phyloP scores from a whole-genome alignment of 2,329 filamentous ascomycete species.

The Fusarium pininemorale region DNA sequence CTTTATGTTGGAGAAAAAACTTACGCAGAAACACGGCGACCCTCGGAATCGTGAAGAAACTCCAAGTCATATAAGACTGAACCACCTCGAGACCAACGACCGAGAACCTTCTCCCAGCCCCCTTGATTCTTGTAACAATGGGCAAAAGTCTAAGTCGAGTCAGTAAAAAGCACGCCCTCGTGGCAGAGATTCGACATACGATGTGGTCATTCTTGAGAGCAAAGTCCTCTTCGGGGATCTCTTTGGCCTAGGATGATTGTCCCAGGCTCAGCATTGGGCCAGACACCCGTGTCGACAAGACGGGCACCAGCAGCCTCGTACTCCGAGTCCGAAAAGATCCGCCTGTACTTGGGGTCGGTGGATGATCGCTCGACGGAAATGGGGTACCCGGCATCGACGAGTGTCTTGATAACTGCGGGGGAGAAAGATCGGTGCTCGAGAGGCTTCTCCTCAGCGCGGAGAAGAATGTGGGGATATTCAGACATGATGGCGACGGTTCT shows the following conservation, averaged over 20 bases:
- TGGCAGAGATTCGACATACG: not conserved
- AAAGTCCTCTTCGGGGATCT: slow-evolving; percentile 78
- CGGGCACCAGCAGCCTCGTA: slow-evolving; percentile 70
- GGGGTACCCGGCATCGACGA: slow-evolving; percentile 74
- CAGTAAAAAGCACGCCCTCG: not conserved
- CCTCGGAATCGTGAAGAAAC: slow-evolving; percentile 74
- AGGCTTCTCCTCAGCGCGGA: slow-evolving; percentile 68
- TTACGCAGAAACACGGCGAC: slow-evolving; percentile 27
- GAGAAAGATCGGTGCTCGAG: slow-evolving; percentile 51
- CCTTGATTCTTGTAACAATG: slow-evolving; percentile 81
- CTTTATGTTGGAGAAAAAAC: not conserved
- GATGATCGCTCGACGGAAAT: slow-evolving; percentile 70
- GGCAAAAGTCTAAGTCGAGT: slow-evolving; percentile 62
- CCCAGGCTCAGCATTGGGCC: slow-evolving; percentile 72
- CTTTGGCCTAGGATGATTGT: slow-evolving; percentile 81
- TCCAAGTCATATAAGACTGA: slow-evolving; percentile 79
- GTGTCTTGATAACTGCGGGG: slow-evolving; percentile 57
- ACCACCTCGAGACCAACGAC: slow-evolving; percentile 75
- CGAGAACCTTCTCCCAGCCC: slow-evolving; percentile 82
- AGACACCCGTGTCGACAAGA: slow-evolving; percentile 72
- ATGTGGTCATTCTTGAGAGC: slow-evolving; percentile 43
- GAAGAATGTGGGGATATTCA: slow-evolving; percentile 53
- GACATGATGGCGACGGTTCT: slow-evolving; percentile 39
- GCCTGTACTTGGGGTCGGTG: slow-evolving; percentile 60
- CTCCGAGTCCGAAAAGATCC: slow-evolving; percentile 71